Percentiles rank a stretch among this genome's conserved stretches.
phyloP scores from a whole-genome alignment of 345 rosid genomes.

The Salix udensis region DNA sequence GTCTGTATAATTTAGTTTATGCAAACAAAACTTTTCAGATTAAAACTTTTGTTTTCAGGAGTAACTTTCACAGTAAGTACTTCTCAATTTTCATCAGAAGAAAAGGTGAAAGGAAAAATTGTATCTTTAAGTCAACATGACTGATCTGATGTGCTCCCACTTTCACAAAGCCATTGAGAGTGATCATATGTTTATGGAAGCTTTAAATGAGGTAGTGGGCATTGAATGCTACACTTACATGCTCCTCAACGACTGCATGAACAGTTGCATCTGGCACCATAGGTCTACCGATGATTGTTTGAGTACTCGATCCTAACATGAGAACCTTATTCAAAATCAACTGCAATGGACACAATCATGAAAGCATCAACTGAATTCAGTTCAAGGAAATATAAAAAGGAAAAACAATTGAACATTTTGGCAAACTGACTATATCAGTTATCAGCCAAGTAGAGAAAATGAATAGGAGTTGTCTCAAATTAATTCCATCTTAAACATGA shows the following conservation, averaged over 20 bases:
- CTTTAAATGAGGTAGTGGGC: too few relatives aligned
- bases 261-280: constrained; percentile 75
- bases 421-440: neutral
- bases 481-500: too few relatives aligned
- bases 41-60: neutral
- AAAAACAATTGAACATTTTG: too few relatives aligned
- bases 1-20: neutral
- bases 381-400: neutral
- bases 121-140: neutral
- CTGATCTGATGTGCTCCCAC: neutral
- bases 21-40: neutral
- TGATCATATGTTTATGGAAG: neutral
- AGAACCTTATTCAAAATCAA: constrained; percentile 81
- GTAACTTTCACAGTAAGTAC: neutral
- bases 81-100: neutral
- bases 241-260: constrained; percentile 96
- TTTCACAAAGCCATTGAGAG: neutral
- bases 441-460: neutral
- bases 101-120: neutral
- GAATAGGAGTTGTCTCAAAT: neutral
- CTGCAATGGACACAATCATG: constrained; percentile 37
- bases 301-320: constrained; percentile 65
- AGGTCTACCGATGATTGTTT: constrained; percentile 84
- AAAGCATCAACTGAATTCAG: neutral
- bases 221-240: constrained; percentile 47